Base-by-base conservation (phyloP, 2,329 filamentous ascomycete species). In the Penicillium sclerotiorum region DNA sequence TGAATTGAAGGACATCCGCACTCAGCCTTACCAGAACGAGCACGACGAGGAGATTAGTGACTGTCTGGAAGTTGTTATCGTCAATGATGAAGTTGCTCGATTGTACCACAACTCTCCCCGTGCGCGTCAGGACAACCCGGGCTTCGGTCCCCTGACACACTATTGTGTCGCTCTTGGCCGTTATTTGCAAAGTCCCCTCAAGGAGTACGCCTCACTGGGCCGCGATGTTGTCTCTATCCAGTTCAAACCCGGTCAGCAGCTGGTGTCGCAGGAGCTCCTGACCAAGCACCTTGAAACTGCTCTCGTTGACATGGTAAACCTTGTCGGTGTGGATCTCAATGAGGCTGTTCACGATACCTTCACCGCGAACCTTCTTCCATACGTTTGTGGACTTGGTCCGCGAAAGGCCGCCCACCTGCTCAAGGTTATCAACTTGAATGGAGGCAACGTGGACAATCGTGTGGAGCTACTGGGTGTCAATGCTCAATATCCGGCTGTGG, bases 291-390 rank as follows among this genome's bases (percentile, higher is more conserved):
- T 99, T 13, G 94, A 99, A 64, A 95, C 89, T n/a, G 90, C 93
- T 37, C 89, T 99, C 84, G 93, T 99, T 9, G 94, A 99, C 68
- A 96, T 96, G 81, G 94, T 99, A 60, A 99, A 99, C 68, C 84
- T 99, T 36, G 91, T 92, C 38, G 94, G 94, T 65, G 90, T 99
- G 30, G 90, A 97, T 63, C 88, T 99, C 65, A 96, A 96, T 62
- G 92, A 96, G 58, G 91, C 92, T 12, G 86, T 95, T 48, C 80
- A 80, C 35, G 90, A 96, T 68, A 68, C 84, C 1, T 90, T 94
- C 63, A 88, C 89, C 8, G 90, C 91, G 12, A 94, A 93, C 57
- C 80, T 99, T 1, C 79, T 99, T 30, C 92, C 92, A 4, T 99
- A 92, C 61, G 84, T 99, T 18, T 90, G 90, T 61, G 94, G 94